Conservation (phyloP, 2,329 filamentous ascomycete genomes). For the Diaporthe velutina region DNA sequence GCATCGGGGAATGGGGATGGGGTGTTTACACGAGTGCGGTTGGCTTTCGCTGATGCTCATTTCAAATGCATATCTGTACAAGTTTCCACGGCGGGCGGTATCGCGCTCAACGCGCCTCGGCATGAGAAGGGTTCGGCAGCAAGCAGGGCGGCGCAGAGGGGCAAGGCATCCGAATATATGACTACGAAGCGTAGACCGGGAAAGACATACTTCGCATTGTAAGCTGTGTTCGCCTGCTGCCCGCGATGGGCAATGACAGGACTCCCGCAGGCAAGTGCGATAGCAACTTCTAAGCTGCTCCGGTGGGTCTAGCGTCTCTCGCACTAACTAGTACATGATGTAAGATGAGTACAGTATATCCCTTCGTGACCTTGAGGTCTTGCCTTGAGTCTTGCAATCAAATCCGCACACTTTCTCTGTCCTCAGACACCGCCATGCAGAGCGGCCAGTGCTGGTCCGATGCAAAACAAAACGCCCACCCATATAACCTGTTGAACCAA, state of each 20-base stretch:
- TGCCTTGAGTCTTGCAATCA: constrained; percentile 22
- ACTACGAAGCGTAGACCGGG: constrained; percentile 22
- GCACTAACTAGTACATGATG: constrained; percentile 7
- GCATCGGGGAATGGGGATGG: background rate
- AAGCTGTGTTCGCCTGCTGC: constrained; percentile 14
- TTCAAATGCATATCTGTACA: constrained; percentile 30
- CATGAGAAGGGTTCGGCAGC: background rate
- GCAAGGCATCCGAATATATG: constrained; percentile 25
- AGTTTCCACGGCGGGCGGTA: constrained; percentile 24
- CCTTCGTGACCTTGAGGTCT: constrained; percentile 36
- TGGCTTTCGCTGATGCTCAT: constrained; percentile 16
- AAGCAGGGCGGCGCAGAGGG: constrained; percentile 11
- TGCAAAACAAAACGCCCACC: constrained; percentile 18
- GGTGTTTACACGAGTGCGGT: constrained; percentile 9
- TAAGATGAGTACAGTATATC: constrained; percentile 20
- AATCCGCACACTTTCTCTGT: background rate
- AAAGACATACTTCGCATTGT: constrained; percentile 18
- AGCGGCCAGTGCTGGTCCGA: constrained; percentile 16
- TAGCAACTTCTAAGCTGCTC: constrained; percentile 5
- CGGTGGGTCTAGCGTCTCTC: constrained; percentile 3
- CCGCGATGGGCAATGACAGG: background rate
- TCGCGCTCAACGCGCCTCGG: constrained; percentile 1
- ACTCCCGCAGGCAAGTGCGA: background rate
- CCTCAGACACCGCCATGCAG: background rate
- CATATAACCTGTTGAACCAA: constrained; percentile 12